A percentile compares a stretch with the other conserved stretches of the same genome.
Evolutionary conservation across 352 stramenopile genomes (phyloP).

Genomic region (Pythium monospermum): DNA sequence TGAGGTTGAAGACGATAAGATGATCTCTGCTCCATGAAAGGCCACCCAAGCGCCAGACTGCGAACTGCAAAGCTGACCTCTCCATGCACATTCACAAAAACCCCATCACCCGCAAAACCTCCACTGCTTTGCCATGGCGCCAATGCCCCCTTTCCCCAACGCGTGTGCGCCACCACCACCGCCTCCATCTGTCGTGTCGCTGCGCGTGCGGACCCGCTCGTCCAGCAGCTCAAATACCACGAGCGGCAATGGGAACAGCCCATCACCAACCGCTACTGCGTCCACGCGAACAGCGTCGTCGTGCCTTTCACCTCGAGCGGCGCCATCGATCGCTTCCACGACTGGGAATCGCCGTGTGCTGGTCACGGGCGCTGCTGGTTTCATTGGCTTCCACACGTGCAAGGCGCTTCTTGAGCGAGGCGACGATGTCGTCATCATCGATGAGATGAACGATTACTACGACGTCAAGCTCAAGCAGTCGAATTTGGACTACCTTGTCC

Average conservation of each 20-base stretch:
- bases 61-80: too few species aligned
- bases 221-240: neutral
- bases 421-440: slow-evolving; percentile 94
- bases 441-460: slow-evolving; percentile 99
- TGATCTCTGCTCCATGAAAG: too few species aligned
- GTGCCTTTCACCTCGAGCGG: slow-evolving; percentile 2
- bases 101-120: too few species aligned
- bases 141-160: slow-evolving; percentile 13
- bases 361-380: slow-evolving; percentile 93
- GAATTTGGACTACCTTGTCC: slow-evolving; percentile 88
- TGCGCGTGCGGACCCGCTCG: slow-evolving; percentile 3
- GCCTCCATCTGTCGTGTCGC: neutral
- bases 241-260: slow-evolving; percentile 3
- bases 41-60: too few species aligned
- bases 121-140: neutral
- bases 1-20: too few species aligned
- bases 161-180: neutral
- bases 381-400: slow-evolving; percentile 96
- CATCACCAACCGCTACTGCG: neutral
- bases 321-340: slow-evolving; percentile 19
- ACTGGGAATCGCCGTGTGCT: slow-evolving; percentile 24
- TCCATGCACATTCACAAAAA: too few species aligned
- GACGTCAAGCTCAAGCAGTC: slow-evolving; percentile 95
- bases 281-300: neutral
- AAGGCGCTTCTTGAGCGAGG: slow-evolving; percentile 80